Evolutionary conservation across 2,329 filamentous ascomycete genomes (phyloP), one percentile per base, ranked within the genome.

Genomic region (Amauroascus verrucosus): DNA sequence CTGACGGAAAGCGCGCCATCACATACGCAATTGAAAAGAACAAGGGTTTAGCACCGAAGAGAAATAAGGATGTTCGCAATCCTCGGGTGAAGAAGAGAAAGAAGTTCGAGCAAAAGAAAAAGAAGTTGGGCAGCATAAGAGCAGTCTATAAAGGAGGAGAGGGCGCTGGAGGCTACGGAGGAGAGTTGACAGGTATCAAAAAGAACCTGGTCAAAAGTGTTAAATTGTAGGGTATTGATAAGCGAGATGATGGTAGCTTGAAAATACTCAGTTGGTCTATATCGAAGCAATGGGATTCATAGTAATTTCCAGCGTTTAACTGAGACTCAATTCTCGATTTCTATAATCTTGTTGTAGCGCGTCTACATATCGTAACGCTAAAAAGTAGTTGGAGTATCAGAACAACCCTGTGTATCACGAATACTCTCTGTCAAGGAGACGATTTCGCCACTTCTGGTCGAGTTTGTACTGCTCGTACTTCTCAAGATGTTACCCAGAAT

Each of bases 71-170:
- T 62, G 85, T 89, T 55, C 78, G 91, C 58, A 98, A 98, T 73
- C 90, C 93, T 33, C 79, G 93, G 68, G 91, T 97, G 60, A 98
- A 97, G 85, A 97, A 96, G 85, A 83, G 88, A 72, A 88, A 88
- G 82, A 89, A 88, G 81, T 98, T 82, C 69, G 89, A 94, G 67
- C 85, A 89, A 70, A 96, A 95, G 79, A 86, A 91, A 80, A 97
- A 96, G 86, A 96, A 97, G 78, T 72, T 97, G 65, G 82, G 81
- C 64, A 91, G 85, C 66, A 87, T 90, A 75, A 88, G 86, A 74
- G 80, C 86, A 7, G 77, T 88, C 13, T 97, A 90, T 75, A 88
- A 89, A 71, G 88, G 88, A 60, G 86, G 88, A 57, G 83, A 94
- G 73, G 83, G 86, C 61, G 81, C 81, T 65, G 86, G 88, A 64